A percentile compares a stretch with the other conserved stretches of the same genome.
Evolutionary conservation across 768 basidiomycete genomes (phyloP).

Genomic region (Macrocybe gigantea): DNA sequence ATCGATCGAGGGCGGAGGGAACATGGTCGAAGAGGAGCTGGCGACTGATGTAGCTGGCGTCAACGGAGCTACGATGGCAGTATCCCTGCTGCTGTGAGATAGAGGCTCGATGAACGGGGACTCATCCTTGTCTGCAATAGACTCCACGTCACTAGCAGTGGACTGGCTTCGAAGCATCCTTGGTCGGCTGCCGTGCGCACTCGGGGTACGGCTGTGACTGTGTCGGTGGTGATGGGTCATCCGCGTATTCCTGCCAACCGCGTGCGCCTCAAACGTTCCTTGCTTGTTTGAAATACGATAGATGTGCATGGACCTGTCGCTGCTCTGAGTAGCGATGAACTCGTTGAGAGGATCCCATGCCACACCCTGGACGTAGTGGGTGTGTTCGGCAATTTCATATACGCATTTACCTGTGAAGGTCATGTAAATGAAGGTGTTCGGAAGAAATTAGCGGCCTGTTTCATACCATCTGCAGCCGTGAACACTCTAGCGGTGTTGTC

Average conservation of each 20-base stretch:
- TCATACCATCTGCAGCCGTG: constrained; percentile 63
- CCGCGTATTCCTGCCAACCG: constrained; percentile 82
- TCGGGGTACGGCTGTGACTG: constrained; percentile 52
- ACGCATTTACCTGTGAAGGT: constrained; percentile 67
- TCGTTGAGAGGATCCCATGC: constrained; percentile 98
- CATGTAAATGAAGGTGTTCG: constrained; percentile 4
- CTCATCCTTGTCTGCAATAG: constrained; percentile 42
- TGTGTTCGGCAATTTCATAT: constrained; percentile 88
- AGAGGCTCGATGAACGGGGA: constrained; percentile 17
- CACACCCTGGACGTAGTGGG: constrained; percentile 96
- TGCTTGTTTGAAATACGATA: constrained; percentile 77
- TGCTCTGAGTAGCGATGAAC: constrained; percentile 95
- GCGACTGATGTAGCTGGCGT: constrained; percentile 67
- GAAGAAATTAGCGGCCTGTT: neutral
- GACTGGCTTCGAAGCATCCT: constrained; percentile 65
- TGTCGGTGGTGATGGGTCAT: constrained; percentile 54
- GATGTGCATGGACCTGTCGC: constrained; percentile 94
- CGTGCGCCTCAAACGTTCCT: constrained; percentile 84
- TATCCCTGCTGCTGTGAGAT: constrained; percentile 19
- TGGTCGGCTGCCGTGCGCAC: constrained; percentile 49
- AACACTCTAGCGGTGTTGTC: constrained; percentile 92
- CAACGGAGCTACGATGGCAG: constrained; percentile 27
- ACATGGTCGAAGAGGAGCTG: constrained; percentile 62
- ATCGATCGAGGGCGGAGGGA: constrained; percentile 65
- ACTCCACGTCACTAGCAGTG: constrained; percentile 70